Base-by-base conservation (phyloP, 306 rosid genomes). In the Dicorynia guianensis region DNA sequence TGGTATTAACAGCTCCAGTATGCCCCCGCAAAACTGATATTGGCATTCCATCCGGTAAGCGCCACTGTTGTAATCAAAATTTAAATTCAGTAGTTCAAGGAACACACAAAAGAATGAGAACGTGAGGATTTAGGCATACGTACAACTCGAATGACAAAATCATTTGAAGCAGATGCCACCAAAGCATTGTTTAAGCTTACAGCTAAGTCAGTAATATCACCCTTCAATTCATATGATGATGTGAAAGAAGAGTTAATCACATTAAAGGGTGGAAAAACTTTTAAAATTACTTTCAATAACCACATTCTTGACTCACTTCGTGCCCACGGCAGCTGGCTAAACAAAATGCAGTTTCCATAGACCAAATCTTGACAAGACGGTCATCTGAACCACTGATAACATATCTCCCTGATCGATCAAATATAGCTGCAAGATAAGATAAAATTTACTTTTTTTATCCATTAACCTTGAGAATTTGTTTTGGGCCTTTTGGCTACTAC, bases 101-200 rank as follows among this genome's bases (percentile, higher is more conserved):
- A 76, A 75, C 71, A 7, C 67, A 64, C 46, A 13, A 19, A n/a
- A 66, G 53, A 10, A 72, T 58, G 55, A 44, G 64, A 58, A 53
- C 67, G 57, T 48, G 53, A 42, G 62, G 11, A 59, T 65, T 57
- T 46, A 61, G 64, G 36, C 54, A 79, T 59, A 78, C 96, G 78
- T 87, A 93, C 98, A 82, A 93, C 96, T 83, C 98, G 89, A 84
- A 93, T 88, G 76, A 85, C 85, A 83, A 82, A 93, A 74, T 93
- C 98, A 87, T 93, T 93, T 75, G 98, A 90, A 46, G 93, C 91
- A 87, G 98, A 93, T 76, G 98, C 98, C 85, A 93, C 98, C 88
- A 90, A 76, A 74, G 84, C 89, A 67, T 91, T 91, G 85, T 91
- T 91, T 72, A 82, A 82, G 82, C 86, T 82, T 67, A 82, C 86